Percentiles rank a stretch among this genome's conserved stretches.
Evolutionary conservation across 169 alveolate species (phyloP).

Genomic region (Plasmodium gonderi): DNA sequence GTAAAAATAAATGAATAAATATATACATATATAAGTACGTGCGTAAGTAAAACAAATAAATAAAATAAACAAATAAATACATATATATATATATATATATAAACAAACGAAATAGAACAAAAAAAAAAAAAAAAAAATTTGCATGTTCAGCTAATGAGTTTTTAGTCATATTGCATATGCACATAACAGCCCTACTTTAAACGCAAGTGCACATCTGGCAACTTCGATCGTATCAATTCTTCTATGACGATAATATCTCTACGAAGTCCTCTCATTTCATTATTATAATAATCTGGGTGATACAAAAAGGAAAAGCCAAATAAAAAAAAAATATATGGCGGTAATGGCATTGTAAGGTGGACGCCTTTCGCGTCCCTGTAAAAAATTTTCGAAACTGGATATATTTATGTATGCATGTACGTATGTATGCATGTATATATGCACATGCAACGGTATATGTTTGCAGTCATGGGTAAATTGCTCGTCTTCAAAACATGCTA

Average conservation of each 20-base stretch:
- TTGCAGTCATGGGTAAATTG: neutral
- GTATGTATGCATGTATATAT: neutral
- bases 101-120: too few species aligned
- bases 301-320: neutral
- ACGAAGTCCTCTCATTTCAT: slow-evolving; percentile 86
- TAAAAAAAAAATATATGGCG: neutral
- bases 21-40: neutral
- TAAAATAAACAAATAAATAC: too few species aligned
- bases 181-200: slow-evolving; percentile 76
- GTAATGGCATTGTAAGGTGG: neutral
- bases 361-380: neutral
- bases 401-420: slow-evolving; percentile 1
- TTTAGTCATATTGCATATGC: neutral
- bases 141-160: too few species aligned
- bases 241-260: slow-evolving; percentile 88
- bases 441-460: neutral
- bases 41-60: too few species aligned
- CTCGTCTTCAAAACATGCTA: too few species aligned
- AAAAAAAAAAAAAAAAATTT: too few species aligned
- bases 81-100: too few species aligned
- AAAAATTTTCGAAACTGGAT: too few species aligned
- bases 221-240: slow-evolving; percentile 77
- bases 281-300: slow-evolving; percentile 83
- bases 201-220: slow-evolving; percentile 79
- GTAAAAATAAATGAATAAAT: neutral